A percentile compares a stretch with the other conserved stretches of the same genome.
Conservation (phyloP, 1,139 yeast species). For the Pichia inconspicua region DNA sequence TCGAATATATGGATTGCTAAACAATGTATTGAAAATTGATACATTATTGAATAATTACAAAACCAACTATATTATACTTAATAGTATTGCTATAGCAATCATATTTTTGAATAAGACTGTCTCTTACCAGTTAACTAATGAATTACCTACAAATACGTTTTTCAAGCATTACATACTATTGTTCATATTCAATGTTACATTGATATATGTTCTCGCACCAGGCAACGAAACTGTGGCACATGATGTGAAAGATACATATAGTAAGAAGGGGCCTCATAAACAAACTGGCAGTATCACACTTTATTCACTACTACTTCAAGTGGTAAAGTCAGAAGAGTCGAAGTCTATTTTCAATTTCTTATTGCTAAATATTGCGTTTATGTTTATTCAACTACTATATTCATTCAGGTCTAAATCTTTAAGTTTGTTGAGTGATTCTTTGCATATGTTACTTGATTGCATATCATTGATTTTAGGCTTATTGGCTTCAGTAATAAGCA, state of each 20-base stretch:
- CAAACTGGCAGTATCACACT: conserved; percentile 11
- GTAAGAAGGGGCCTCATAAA: background rate
- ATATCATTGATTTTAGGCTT: conserved; percentile 83
- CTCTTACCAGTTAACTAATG: conserved; percentile 4
- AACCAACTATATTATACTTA: conserved; percentile 20
- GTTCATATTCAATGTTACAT: conserved; percentile 10
- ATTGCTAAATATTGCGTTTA: conserved; percentile 77
- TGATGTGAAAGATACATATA: background rate
- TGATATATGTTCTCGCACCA: background rate
- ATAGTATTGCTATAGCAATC: conserved; percentile 19
- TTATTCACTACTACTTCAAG: conserved; percentile 28
- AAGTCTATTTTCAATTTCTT: conserved; percentile 83
- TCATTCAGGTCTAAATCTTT: conserved; percentile 88
- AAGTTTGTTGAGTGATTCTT: conserved; percentile 84
- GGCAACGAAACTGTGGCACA: background rate
- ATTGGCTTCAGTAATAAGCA: conserved; percentile 64
- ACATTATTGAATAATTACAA: conserved; percentile 20
- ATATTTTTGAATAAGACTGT: conserved; percentile 15
- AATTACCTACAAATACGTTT: background rate
- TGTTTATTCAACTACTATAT: conserved; percentile 87
- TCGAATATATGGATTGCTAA: conserved; percentile 6
- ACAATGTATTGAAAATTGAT: conserved; percentile 18
- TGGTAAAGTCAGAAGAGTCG: conserved; percentile 64
- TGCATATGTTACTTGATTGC: conserved; percentile 95
- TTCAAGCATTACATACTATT: conserved; percentile 11